Base-by-base conservation (phyloP, 768 basidiomycete genomes). In the Tremella mesenterica region DNA sequence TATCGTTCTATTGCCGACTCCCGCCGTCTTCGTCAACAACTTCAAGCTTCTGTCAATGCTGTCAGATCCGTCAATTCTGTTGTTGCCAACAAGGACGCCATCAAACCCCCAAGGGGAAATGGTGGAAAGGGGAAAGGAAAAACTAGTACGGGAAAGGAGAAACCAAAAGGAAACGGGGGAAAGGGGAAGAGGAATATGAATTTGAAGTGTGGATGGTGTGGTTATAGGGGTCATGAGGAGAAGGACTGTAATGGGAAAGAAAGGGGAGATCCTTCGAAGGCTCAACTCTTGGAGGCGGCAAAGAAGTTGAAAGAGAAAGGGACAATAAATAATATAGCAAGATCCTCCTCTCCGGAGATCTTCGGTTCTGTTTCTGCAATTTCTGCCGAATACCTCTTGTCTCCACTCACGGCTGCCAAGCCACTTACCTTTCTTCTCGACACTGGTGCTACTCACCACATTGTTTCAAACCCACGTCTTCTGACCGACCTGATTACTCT, bases 401-500 rank as follows among this genome's bases (percentile, higher is more conserved):
- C 33, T 10, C 18, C 33, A 18, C 33, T 18, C 10, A 10, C 33
- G 10, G 18, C 33, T 36, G 18, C 10, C 12, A 18, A 36, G 10
- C 33, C 33, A 10, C 33, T 36, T 18, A 18, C 18, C 33, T 36
- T 36, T 18, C 33, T 36, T 18, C 33, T 36, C 33, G 33, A 36
- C 33, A 36, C 33, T 10, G 33, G 33, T 10, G 33, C 33, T 36
- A 36, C 33, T 36, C 33, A 36, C 18, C 33, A 36, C 18, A 18
- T 36, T 10, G 33, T 36, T 18, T n/a, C n/a, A n/a, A n/a, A n/a
- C 33, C 59, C 5, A 36, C n/a, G 59, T 46, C 4, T 50, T 41
- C 23, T 16, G 21, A 2, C 44, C 50, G 33, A 36, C 33, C 10
- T 36, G 12, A 36, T 10, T 10, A 36, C 12, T 10, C 33, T 36